phyloP scores from a whole-genome alignment of 306 rosid species.

The Leucaena leucocephala region DNA sequence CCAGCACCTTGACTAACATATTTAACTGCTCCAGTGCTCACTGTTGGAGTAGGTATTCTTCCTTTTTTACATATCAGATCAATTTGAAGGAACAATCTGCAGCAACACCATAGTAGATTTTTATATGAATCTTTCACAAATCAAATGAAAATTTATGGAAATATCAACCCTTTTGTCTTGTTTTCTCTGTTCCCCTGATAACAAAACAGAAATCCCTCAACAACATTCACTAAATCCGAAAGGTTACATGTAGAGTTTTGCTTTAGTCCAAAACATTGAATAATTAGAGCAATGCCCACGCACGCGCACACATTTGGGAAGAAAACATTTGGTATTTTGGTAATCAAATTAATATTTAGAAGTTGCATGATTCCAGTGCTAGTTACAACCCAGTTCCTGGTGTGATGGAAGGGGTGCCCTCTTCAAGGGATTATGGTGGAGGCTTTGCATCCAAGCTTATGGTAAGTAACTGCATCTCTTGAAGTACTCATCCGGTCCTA shows the following conservation, averaged over 20 bases:
- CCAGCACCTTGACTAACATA: constrained; percentile 73
- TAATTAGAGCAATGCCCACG: not conserved
- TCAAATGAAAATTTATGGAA: not conserved
- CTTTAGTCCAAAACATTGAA: not conserved
- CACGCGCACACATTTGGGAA: not conserved
- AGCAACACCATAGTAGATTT: not conserved
- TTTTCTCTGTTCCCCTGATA: constrained; percentile 12
- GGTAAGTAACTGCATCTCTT: constrained; percentile 49
- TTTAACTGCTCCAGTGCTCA: constrained; percentile 94
- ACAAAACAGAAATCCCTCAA: constrained; percentile 8
- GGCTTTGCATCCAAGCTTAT: constrained; percentile 95
- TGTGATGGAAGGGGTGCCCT: constrained; percentile 88
- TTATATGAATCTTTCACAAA: constrained; percentile 10
- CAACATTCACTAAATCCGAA: not conserved
- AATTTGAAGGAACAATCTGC: not conserved
- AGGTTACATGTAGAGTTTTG: constrained; percentile 1
- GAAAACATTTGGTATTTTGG: constrained; percentile 3
- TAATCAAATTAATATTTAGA: constrained; percentile 17
- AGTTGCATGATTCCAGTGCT: constrained; percentile 61
- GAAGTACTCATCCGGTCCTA: not conserved
- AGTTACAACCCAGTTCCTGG: constrained; percentile 97
- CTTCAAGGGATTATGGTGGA: constrained; percentile 83
- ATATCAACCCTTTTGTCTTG: not conserved
- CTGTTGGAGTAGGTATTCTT: constrained; percentile 92
- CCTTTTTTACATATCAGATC: constrained; percentile 25